These are phyloP conservation scores for Gyrodon lividus DNA, from an alignment of 768 basidiomycete genomes.

Conservation along the genomic window DNA sequence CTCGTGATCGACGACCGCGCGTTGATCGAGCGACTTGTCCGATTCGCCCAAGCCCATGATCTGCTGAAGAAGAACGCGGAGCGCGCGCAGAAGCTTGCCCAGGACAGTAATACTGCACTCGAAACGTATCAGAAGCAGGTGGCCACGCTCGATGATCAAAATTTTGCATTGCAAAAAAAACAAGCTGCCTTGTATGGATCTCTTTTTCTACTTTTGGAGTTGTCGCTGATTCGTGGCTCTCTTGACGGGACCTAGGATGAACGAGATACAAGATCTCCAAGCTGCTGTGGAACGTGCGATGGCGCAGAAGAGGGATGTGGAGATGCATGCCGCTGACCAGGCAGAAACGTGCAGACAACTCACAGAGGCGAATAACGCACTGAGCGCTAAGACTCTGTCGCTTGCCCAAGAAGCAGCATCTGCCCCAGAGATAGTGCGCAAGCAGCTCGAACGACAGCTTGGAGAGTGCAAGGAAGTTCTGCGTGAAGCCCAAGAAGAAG, in stretches of 20 bases:
- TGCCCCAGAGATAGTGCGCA: constrained; percentile 47
- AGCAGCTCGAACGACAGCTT: constrained; percentile 65
- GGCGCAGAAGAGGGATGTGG: constrained; percentile 67
- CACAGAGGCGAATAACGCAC: constrained; percentile 71
- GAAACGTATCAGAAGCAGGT: constrained; percentile 93
- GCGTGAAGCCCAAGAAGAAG: constrained; percentile 63
- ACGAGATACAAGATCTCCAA: constrained; percentile 63
- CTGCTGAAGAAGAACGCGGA: constrained; percentile 90
- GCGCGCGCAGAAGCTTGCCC: constrained; percentile 85
- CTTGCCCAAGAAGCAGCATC: constrained; percentile 38
- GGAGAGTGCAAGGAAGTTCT: constrained; percentile 59
- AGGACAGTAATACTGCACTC: constrained; percentile 73
- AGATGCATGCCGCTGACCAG: constrained; percentile 66
- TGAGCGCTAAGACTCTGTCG: constrained; percentile 69
- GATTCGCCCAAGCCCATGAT: constrained; percentile 88
- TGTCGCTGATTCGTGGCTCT: constrained; percentile 2
- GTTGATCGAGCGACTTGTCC: constrained; percentile 78
- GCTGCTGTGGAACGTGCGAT: constrained; percentile 57
- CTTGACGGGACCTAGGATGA: constrained; percentile 53
- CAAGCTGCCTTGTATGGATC: constrained; percentile 53
- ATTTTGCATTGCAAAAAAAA: constrained; percentile 48
- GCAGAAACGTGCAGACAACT: constrained; percentile 73
- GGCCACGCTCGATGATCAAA: constrained; percentile 72
- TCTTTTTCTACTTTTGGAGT: not conserved
- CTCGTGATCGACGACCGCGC: constrained; percentile 81